Base-by-base conservation (phyloP, 2,329 filamentous ascomycete genomes). In the Ustulina deusta region DNA sequence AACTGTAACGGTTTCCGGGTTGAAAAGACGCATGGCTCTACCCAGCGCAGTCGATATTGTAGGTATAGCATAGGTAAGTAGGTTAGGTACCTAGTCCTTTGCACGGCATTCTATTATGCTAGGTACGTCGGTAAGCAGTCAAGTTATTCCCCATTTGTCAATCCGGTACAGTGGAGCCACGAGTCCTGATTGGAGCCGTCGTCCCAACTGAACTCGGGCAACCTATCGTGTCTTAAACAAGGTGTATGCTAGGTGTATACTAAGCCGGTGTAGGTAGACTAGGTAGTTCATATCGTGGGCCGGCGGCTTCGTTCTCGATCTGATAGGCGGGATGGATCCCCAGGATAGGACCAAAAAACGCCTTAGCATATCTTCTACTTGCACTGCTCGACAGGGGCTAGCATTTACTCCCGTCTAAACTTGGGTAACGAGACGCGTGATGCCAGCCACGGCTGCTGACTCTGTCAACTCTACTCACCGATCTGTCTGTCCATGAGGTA, bases 231-330 rank as follows among this genome's bases (percentile, higher is more conserved):
- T 32, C 49, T n/a, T 7, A n/a, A n/a, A 44, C 10, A 6, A 42
- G 40, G n/a, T 42, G 40, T 42, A 44, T 20, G n/a, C 40, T 6
- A 9, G 40, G 20, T 9, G 40, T n/a, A 44, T 20, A 44, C 17
- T 44, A 44, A n/a, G n/a, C n/a, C n/a, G n/a, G n/a, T n/a, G n/a
- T n/a, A n/a, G n/a, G n/a, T n/a, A n/a, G 20, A 9, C 17, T 38
- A 46, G 13, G 27, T 48, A 63, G 32, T 55, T 32, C 20, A 20
- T 60, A 56, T 48, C 15, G 20, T 59, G 32, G 59, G 65, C 58
- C 40, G 65, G 65, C 59, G 58, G 55, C 56, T 67, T 71, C 61
- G 49, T 51, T 36, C n/a, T 61, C 6, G 25, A 55, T 61, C 64
- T 58, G 29, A 63, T 61, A 65, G 69, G 61, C 17, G 34, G 57